Conservation (phyloP, 148 eudicot genomes). For the Rhododendron kiyosumense region DNA sequence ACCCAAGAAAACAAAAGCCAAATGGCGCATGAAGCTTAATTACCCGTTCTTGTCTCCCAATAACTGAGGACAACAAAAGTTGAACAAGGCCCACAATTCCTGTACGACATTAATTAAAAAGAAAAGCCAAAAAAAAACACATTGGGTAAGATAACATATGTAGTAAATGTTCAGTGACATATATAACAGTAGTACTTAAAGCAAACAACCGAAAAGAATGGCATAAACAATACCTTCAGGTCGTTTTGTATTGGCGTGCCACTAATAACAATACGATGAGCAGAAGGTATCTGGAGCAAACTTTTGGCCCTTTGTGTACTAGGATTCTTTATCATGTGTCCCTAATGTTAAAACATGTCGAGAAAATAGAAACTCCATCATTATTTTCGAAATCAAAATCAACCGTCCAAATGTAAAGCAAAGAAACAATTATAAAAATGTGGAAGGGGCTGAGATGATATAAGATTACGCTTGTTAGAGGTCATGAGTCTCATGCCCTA, state of each 20-base stretch:
- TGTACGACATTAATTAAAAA: slow-evolving; percentile 17
- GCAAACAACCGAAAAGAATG: not conserved
- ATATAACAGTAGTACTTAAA: not conserved
- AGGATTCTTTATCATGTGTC: slow-evolving; percentile 97
- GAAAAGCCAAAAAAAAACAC: not conserved
- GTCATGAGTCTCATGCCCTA: not conserved
- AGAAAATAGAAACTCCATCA: not conserved
- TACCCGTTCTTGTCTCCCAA: slow-evolving; percentile 91
- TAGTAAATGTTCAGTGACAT: not conserved
- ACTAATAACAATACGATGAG: slow-evolving; percentile 85
- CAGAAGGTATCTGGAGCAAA: slow-evolving; percentile 83
- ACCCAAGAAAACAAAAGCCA: not conserved
- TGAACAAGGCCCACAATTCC: slow-evolving; percentile 98
- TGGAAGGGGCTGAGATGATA: not conserved
- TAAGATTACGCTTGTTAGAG: not conserved
- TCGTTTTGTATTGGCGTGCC: slow-evolving; percentile 98
- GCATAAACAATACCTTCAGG: slow-evolving; percentile 54
- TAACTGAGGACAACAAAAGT: slow-evolving; percentile 87
- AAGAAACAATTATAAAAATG: not conserved
- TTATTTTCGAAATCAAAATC: not conserved
- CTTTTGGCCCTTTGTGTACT: slow-evolving; percentile 95
- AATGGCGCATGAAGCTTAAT: not conserved
- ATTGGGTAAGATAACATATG: not conserved
- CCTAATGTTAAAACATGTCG: slow-evolving; percentile 35
- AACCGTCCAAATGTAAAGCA: not conserved